Evolutionary conservation across 2,329 filamentous ascomycete species (phyloP).

Genomic region (Neofusicoccum parvum): DNA sequence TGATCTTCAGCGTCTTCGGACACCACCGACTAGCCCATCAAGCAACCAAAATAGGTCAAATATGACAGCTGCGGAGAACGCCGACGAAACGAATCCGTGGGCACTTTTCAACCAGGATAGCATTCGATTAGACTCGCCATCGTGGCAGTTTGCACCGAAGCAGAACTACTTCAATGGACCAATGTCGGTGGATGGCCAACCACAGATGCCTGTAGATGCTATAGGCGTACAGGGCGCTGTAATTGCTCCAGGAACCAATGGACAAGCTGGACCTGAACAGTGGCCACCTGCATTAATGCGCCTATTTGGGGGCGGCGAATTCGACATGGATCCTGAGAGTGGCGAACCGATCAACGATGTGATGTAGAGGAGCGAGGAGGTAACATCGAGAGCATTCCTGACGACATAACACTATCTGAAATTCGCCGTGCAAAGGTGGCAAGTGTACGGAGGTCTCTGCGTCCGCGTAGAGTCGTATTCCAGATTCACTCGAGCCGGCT

Average conservation of each 20-base stretch:
- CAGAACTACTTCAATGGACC: slow-evolving; percentile 5
- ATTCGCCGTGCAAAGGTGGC: no score
- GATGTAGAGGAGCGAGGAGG: background rate
- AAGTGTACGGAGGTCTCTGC: no score
- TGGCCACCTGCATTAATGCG: slow-evolving; percentile 20
- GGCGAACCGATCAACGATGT: slow-evolving; percentile 9
- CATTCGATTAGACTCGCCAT: slow-evolving; percentile 21
- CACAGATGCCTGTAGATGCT: background rate
- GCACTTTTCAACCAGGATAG: slow-evolving; percentile 24
- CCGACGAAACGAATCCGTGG: slow-evolving; percentile 22
- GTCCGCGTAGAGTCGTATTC: no score
- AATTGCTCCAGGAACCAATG: background rate
- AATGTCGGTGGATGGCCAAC: slow-evolving; percentile 4
- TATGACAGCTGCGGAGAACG: background rate
- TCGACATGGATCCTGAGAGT: slow-evolving; percentile 13
- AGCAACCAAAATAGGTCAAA: background rate
- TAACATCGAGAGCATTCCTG: no score
- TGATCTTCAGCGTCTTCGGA: slow-evolving; percentile 22
- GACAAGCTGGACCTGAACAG: slow-evolving; percentile 6
- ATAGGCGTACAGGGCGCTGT: background rate
- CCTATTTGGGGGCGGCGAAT: slow-evolving; percentile 9
- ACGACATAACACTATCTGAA: no score
- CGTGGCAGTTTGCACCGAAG: slow-evolving; percentile 17
- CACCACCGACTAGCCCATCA: slow-evolving; percentile 19
- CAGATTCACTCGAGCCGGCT: no score